A percentile compares a stretch with the other conserved stretches of the same genome.
phyloP scores from a whole-genome alignment of 2,329 filamentous ascomycete species.

The Colletotrichum melonis region DNA sequence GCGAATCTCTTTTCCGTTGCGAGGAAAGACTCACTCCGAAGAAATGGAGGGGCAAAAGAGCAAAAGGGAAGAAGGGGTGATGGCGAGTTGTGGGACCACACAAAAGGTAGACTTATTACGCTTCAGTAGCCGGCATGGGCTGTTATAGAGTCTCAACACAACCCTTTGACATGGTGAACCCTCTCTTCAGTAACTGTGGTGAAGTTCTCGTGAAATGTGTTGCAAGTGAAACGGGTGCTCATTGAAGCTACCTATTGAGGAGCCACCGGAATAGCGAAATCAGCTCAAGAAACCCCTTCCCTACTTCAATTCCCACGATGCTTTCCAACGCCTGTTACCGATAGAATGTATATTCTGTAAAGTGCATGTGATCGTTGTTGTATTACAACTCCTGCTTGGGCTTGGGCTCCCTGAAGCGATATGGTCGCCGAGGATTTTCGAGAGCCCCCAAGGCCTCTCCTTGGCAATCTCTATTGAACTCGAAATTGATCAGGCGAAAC shows the following conservation, averaged over 20 bases:
- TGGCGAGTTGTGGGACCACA: background rate
- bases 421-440: background rate
- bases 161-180: background rate
- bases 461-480: background rate
- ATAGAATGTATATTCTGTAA: background rate
- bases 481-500: background rate
- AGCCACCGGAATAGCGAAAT: background rate
- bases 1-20: background rate
- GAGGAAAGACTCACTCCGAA: background rate
- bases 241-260: background rate
- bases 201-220: background rate
- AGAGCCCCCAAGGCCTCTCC: background rate
- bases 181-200: background rate
- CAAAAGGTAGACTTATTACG: conserved; percentile 8
- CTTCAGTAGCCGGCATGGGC: conserved; percentile 20
- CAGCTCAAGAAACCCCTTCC: background rate
- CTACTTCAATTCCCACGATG: background rate
- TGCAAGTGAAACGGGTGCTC: background rate
- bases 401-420: background rate
- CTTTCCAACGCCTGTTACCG: background rate
- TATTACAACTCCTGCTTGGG: background rate
- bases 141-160: conserved; percentile 11
- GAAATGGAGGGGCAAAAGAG: background rate
- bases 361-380: background rate
- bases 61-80: background rate